Base-by-base conservation (phyloP, 345 rosid species). In the Populus ilicifolia region DNA sequence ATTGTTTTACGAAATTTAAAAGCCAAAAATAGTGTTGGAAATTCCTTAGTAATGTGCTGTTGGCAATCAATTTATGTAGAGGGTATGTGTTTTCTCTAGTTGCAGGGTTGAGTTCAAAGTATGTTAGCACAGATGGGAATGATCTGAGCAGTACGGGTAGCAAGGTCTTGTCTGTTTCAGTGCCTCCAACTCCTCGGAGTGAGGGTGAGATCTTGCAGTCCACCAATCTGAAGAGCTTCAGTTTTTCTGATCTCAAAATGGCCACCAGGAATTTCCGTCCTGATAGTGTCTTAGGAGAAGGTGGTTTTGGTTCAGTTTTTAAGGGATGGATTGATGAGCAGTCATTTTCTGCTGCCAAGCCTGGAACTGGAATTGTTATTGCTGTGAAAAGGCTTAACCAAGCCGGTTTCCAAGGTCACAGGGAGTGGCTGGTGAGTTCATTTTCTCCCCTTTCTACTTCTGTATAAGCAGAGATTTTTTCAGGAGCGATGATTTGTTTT, bases 271-370 rank as follows among this genome's bases (percentile, higher is more conserved):
- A 92, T 83, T 96, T 96, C 83, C 85, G 99, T 48, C 93, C 97
- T 1, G 99, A 96, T 78, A 92, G 97, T 80, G 97, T 96, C 54
- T 73, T 94, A 30, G 98, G 98, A 17, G 97, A 94, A 89, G 98
- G 98, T 75, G 99, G 99, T 6, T 96, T 94, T 71, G 99, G 99
- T 77, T 89, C 95, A 54, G 98, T 96, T 41, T 96, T 94, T 75
- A 96, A 94, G 82, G 99, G 98, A 23, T 96, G 99, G 98, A 81
- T 96, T 50, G 98, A 96, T 78, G 94, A 90, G 81, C 84, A 89
- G 70, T 86, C 85, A 25, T 90, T 87, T 25, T 59, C 88, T 41
- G 89, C 98, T 78, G 71, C 91, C 43, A 91, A 78, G 84, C 97
- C 99, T 13, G 99, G 97, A 67, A 89, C 87, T 23, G 99, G 99